These are phyloP conservation scores for Solanum paucissectum DNA, from an alignment of 257 asterid genomes.

Conservation along the genomic window DNA sequence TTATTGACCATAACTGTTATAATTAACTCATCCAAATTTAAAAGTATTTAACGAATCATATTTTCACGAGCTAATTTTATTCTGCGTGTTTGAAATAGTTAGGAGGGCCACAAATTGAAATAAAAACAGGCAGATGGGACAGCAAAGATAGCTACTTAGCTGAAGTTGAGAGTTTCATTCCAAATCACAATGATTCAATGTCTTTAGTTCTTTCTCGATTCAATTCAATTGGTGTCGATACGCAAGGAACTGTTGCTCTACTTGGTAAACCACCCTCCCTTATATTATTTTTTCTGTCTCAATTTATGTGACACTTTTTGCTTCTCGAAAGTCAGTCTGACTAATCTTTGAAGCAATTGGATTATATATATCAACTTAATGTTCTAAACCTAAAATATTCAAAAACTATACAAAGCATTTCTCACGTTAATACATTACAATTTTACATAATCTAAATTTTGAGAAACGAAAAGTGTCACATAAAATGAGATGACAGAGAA, in stretches of 20 bases:
- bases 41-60: background rate
- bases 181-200: constrained; percentile 58
- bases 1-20: background rate
- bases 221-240: constrained; percentile 42
- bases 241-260: constrained; percentile 60
- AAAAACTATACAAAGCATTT: background rate
- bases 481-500: background rate
- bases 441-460: no score
- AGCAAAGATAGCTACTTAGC: constrained; percentile 35
- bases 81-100: constrained; percentile 15
- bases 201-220: constrained; percentile 47
- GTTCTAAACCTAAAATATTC: background rate
- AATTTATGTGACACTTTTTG: fast-evolving
- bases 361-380: background rate
- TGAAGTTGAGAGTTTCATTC: constrained; percentile 39
- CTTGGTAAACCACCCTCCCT: constrained; percentile 19
- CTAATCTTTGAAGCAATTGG: background rate
- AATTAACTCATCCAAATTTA: background rate
- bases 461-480: background rate
- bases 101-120: constrained; percentile 50
- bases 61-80: background rate
- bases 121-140: constrained; percentile 78
- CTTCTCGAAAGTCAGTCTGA: fast-evolving
- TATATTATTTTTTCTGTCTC: fast-evolving
- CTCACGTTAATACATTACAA: background rate